Base-by-base conservation (phyloP, 140 eudicot species). In the Bidens hawaiensis region DNA sequence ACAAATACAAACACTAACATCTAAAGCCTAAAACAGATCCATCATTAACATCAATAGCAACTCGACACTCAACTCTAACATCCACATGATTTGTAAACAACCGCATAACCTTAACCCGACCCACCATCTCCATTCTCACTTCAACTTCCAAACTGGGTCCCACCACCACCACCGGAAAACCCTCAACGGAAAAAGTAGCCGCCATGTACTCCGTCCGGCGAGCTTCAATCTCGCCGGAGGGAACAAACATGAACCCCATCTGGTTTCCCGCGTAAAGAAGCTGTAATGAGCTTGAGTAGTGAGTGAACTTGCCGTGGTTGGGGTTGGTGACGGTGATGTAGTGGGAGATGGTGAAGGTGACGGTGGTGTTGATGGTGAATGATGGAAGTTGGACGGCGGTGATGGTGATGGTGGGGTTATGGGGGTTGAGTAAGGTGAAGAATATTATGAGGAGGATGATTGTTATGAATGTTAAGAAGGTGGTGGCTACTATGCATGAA, bases 291-390 rank as follows among this genome's bases (percentile, higher is more conserved):
- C 86, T 80, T 80, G 83, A 86, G 81, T 76, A 89, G 85, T 89
- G 95, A 34, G 82, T 59, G 83, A 89, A 85, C 1, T 43, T 81
- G 40, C 82, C 97, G 69, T 75, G 78, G 86, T 89, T 85, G 16
- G 97, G 91, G 89, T 89, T 89, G 47, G 34, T 16, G 57, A 89
- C 81, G 79, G 95, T 67, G 79, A 71, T 79, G 83, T 85, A 89
- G 25, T 80, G 91, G 74, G 95, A 89, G 75, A 89, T 43, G 65
- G 91, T 85, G 93, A 89, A 89, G 61, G 55, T 76, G 74, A 78
- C 62, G 85, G 78, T 51, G 81, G 79, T 85, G 63, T 86, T 25
- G 86, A 46, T 6, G 70, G 87, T 73, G 85, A 85, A 85, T 5
- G 97, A 30, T 1, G 95, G 97, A 73, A 89, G 83, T 45, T 78